A percentile compares a stretch with the other conserved stretches of the same genome.
Evolutionary conservation across 2,329 filamentous ascomycete species (phyloP).

Genomic region (Microsporum audouinii): DNA sequence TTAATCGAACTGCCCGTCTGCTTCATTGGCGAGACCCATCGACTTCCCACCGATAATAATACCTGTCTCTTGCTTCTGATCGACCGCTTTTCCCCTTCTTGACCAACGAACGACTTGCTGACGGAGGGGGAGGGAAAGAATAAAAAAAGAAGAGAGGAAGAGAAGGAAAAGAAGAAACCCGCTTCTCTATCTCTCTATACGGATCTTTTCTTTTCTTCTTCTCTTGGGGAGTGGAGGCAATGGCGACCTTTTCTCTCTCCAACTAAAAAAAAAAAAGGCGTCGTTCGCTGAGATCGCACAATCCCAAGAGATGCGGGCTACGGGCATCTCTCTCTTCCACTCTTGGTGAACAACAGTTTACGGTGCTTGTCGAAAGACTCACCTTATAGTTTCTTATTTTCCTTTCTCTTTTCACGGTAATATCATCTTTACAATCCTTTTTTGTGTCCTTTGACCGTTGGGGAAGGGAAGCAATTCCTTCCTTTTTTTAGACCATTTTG

Average conservation of each 20-base stretch:
- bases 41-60: background rate
- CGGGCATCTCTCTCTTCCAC: background rate
- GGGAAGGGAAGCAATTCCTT: background rate
- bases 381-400: background rate
- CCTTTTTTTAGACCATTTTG: background rate
- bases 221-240: background rate
- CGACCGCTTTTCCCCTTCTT: background rate
- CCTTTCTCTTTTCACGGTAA: background rate
- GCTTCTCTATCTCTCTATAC: background rate
- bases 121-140: background rate
- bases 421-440: background rate
- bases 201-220: background rate
- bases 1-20: background rate
- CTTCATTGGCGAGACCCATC: background rate
- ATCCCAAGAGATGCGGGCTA: slow-evolving; percentile 2
- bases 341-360: background rate
- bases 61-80: background rate
- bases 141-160: background rate
- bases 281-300: background rate
- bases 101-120: background rate
- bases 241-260: background rate
- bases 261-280: background rate
- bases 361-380: slow-evolving; percentile 1
- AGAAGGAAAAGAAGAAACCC: background rate
- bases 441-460: background rate